phyloP scores from a whole-genome alignment of 306 rosid genomes.

The Cicer arietinum region DNA sequence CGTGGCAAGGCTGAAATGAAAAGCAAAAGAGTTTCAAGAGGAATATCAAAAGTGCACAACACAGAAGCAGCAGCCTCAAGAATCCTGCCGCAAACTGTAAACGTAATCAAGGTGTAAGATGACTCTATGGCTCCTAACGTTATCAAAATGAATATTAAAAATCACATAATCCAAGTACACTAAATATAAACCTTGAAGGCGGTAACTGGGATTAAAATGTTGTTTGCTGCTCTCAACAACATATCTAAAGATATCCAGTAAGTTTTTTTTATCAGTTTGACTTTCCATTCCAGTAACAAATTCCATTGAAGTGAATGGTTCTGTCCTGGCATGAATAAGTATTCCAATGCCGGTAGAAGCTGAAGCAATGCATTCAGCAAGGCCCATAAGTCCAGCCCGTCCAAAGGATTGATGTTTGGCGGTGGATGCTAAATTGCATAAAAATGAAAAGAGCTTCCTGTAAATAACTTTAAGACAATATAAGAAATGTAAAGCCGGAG shows the following conservation, averaged over 20 bases:
- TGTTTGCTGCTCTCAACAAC: slow-evolving; percentile 87
- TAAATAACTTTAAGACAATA: slow-evolving; percentile 46
- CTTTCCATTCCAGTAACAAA: slow-evolving; percentile 47
- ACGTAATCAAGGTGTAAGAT: slow-evolving; percentile 42
- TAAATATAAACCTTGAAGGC: slow-evolving; percentile 72
- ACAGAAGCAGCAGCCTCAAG: slow-evolving; percentile 76
- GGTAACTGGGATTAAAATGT: slow-evolving; percentile 96
- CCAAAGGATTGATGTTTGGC: slow-evolving; percentile 76
- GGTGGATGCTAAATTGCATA: slow-evolving; percentile 73
- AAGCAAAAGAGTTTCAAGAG: slow-evolving; percentile 70
- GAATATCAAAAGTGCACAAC: slow-evolving; percentile 71
- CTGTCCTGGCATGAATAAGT: slow-evolving; percentile 43
- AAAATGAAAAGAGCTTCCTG: slow-evolving; percentile 72
- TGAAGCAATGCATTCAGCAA: slow-evolving; percentile 87
- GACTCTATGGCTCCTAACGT: slow-evolving; percentile 37
- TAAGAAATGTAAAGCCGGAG: slow-evolving; percentile 47
- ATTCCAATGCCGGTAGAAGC: slow-evolving; percentile 62
- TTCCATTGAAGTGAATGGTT: slow-evolving; percentile 49
- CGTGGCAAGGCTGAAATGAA: slow-evolving; percentile 86
- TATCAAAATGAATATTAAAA: slow-evolving; percentile 36
- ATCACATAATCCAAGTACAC: slow-evolving; percentile 52
- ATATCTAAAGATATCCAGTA: slow-evolving; percentile 79
- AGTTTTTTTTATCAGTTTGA: slow-evolving; percentile 51
- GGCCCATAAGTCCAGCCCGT: slow-evolving; percentile 88
- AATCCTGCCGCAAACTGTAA: slow-evolving; percentile 79